Evolutionary conservation across 306 rosid genomes (phyloP).

Genomic region (Betula pendula): DNA sequence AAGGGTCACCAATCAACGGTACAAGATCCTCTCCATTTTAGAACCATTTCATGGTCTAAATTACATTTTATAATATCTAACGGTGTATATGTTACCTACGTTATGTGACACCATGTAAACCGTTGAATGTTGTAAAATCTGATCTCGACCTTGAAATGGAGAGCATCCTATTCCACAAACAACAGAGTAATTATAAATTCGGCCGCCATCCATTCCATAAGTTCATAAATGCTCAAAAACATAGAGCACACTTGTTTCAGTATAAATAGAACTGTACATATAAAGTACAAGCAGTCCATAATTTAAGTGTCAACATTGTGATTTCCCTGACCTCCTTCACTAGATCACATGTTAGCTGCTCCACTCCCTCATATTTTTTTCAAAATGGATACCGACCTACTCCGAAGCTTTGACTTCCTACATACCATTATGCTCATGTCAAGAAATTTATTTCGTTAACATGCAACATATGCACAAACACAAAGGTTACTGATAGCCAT

Average conservation of each 20-base stretch:
- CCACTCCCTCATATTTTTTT: conserved; percentile 21
- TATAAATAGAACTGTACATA: conserved; percentile 35
- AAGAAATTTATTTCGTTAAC: conserved; percentile 11
- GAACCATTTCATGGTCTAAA: too few species aligned
- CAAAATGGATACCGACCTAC: conserved; percentile 18
- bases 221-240: not conserved
- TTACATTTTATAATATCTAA: too few species aligned
- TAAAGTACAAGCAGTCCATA: conserved; percentile 25
- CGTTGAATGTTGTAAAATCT: too few species aligned
- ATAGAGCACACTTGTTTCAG: conserved; percentile 14
- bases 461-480: not conserved
- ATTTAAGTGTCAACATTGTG: conserved; percentile 20
- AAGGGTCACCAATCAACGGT: too few species aligned
- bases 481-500: conserved; percentile 23
- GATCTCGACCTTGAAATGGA: too few species aligned
- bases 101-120: too few species aligned
- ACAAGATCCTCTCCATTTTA: too few species aligned
- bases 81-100: too few species aligned
- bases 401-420: conserved; percentile 20
- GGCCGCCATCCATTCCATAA: not conserved
- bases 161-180: too few species aligned
- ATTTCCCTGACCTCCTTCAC: conserved; percentile 28
- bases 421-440: conserved; percentile 33
- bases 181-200: not conserved
- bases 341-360: conserved; percentile 29